Evolutionary conservation across 495 filamentous ascomycete genomes (phyloP), one percentile per base, ranked within the genome.

Genomic region (Corynascus novoguineensis): DNA sequence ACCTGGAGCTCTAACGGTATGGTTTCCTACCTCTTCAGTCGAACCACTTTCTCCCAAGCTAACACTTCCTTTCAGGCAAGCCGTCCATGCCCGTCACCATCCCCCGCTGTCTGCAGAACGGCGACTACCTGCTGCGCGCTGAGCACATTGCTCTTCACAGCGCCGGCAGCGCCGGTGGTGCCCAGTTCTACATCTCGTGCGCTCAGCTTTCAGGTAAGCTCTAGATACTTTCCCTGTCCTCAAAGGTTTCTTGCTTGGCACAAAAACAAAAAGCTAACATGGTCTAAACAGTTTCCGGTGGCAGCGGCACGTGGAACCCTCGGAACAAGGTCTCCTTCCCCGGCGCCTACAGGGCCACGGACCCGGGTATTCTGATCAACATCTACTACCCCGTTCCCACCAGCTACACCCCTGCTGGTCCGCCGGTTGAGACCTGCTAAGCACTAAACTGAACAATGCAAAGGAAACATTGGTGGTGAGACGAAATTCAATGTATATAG

Each of bases 51-150:
- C 14, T 29, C 3, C 12, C 17, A 40, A 48, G n/a, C 17, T 51
- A 8, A 14, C 31, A 14, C 24, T 2, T 4, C 5, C 17, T 25
- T 5, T 40, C 17, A 61, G 73, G 71, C 50, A 64, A 64, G 22
- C 12, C 57, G 1, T 56, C 65, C 19, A 60, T 82, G 49, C 60
- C 67, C 50, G 75, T 82, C 57, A 73, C 54, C 17, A 75, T 82
- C 52, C 81, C 79, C 29, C 64, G 72, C 32, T 74, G 73, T 45
- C 69, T 81, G 7, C 71, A 74, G 4, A 64, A 76, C 34, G 81
- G 81, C 50, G 75, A 82, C 44, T 85, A 85, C 67, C 77, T 86
- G 17, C 68, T 84, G 42, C 75, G 81, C 9, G 75, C 78, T 22
- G 83, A 85, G 70, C 79, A 82, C 57, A 77, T 84, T 35, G 80